Evolutionary conservation across 208 protist species (phyloP).

Genomic region (Hexamita inflata): DNA sequence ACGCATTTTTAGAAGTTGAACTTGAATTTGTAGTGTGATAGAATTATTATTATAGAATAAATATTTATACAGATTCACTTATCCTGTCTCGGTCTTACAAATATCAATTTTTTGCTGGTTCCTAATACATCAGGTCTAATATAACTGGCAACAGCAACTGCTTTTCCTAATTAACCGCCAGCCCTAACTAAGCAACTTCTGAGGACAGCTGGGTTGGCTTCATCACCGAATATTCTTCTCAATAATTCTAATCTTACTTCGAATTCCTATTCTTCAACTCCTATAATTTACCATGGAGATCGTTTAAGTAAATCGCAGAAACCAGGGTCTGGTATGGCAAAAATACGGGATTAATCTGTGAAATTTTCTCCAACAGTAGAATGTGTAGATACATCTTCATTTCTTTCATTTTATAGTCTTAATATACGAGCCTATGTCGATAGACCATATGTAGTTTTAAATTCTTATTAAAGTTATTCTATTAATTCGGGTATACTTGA

Average conservation of each 20-base stretch:
- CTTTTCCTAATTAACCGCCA: not conserved
- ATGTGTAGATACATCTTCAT: too few relatives aligned
- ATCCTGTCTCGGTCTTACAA: slow-evolving; percentile 8
- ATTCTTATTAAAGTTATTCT: too few relatives aligned
- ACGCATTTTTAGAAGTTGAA: too few relatives aligned
- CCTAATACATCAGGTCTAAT: slow-evolving; percentile 1
- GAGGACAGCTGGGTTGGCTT: not conserved
- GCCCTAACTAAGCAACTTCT: slow-evolving; percentile 3
- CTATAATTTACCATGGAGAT: slow-evolving; percentile 1
- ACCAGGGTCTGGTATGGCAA: not conserved
- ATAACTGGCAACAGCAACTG: not conserved
- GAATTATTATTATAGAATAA: too few relatives aligned
- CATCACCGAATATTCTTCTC: slow-evolving; percentile 10
- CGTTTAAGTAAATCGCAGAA: not conserved
- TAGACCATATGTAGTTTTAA: too few relatives aligned
- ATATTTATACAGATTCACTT: too few relatives aligned
- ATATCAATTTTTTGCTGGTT: not conserved
- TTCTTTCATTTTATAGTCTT: too few relatives aligned
- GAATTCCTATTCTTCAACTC: slow-evolving; percentile 10
- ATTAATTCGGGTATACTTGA: too few relatives aligned
- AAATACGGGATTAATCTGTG: not conserved
- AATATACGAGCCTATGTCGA: too few relatives aligned
- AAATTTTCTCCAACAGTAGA: not conserved
- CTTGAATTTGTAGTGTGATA: too few relatives aligned
- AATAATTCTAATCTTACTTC: slow-evolving; percentile 16